Evolutionary conservation across 2,329 filamentous ascomycete genomes (phyloP).

Genomic region (Hypoxylon sp.): DNA sequence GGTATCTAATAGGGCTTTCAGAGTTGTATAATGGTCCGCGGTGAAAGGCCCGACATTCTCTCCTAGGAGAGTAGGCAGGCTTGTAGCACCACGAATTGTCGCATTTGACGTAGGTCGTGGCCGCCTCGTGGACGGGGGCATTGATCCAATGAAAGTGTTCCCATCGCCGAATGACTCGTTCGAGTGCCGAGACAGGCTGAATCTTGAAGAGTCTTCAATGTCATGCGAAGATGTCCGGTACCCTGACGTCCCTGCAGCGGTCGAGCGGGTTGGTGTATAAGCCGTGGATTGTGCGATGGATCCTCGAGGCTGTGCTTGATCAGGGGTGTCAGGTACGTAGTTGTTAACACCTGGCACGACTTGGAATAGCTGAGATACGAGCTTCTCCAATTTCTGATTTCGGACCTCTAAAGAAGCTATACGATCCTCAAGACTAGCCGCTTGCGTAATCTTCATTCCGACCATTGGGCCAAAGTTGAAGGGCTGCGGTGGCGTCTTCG

Average conservation of each 20-base stretch:
- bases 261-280: slow-evolving; percentile 47
- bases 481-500: slow-evolving; percentile 61
- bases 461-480: slow-evolving; percentile 67
- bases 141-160: slow-evolving; percentile 60
- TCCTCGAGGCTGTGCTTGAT: slow-evolving; percentile 48
- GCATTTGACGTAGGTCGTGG: slow-evolving; percentile 60
- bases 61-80: slow-evolving; percentile 58
- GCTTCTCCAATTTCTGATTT: slow-evolving; percentile 66
- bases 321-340: slow-evolving; percentile 49
- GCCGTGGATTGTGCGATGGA: slow-evolving; percentile 44
- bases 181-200: slow-evolving; percentile 57
- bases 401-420: slow-evolving; percentile 65
- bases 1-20: slow-evolving; percentile 66
- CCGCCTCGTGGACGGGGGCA: slow-evolving; percentile 47
- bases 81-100: slow-evolving; percentile 63
- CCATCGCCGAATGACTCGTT: slow-evolving; percentile 63
- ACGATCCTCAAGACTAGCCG: slow-evolving; percentile 66
- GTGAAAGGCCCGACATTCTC: slow-evolving; percentile 54
- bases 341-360: slow-evolving; percentile 58
- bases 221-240: slow-evolving; percentile 49
- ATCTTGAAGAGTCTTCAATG: slow-evolving; percentile 48
- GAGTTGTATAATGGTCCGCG: slow-evolving; percentile 63
- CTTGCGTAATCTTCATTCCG: slow-evolving; percentile 70
- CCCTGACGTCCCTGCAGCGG: slow-evolving; percentile 51
- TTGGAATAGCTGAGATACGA: slow-evolving; percentile 65